Evolutionary conservation across 495 filamentous ascomycete genomes (phyloP).

Genomic region (Amorphotheca resinae): DNA sequence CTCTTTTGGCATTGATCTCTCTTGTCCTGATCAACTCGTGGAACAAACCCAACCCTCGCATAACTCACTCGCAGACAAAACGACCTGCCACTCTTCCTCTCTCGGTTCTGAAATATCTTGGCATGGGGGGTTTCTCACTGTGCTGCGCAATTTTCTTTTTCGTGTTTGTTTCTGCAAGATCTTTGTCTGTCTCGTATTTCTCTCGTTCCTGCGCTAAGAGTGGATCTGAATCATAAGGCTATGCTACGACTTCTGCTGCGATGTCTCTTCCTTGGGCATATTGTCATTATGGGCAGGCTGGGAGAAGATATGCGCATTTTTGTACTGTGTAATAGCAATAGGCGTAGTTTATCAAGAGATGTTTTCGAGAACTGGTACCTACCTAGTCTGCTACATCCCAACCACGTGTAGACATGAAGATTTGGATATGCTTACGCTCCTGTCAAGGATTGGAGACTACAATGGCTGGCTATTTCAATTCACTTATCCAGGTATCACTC

Average conservation of each 20-base stretch:
- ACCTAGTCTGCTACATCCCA: too few species aligned
- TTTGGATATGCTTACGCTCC: too few species aligned
- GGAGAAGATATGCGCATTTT: constrained; percentile 21
- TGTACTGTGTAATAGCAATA: constrained; percentile 26
- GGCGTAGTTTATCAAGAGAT: constrained; percentile 23
- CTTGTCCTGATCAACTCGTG: not conserved
- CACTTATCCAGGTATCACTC: too few species aligned
- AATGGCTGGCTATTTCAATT: too few species aligned
- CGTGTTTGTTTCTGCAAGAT: constrained; percentile 19
- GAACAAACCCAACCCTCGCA: constrained; percentile 11
- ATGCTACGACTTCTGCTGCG: constrained; percentile 9
- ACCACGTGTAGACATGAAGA: too few species aligned
- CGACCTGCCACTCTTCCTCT: constrained; percentile 11
- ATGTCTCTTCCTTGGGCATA: constrained; percentile 14
- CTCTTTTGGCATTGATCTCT: constrained; percentile 13
- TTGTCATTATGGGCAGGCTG: constrained; percentile 10
- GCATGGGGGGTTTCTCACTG: constrained; percentile 17
- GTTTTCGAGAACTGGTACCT: too few species aligned
- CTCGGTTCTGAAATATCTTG: constrained; percentile 19
- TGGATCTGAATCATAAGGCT: constrained; percentile 18
- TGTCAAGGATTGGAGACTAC: too few species aligned
- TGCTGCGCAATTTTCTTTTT: constrained; percentile 19
- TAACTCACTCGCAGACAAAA: constrained; percentile 9
- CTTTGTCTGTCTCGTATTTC: constrained; percentile 14
- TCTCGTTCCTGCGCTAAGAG: constrained; percentile 16